Base-by-base conservation (phyloP, 257 asterid genomes). In the Scutellaria minor region DNA sequence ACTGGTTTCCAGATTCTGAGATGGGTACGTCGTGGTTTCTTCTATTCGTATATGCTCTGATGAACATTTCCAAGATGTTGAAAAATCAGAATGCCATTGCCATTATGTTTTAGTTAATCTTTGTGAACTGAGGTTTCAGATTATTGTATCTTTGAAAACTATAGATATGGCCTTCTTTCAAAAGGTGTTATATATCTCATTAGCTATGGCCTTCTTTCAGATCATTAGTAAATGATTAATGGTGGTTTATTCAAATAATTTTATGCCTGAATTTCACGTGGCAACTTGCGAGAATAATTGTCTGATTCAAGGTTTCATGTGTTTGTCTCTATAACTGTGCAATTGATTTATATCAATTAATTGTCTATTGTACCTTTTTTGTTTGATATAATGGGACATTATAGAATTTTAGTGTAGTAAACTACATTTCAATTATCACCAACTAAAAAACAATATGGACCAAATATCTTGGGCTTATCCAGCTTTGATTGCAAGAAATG, bases 201-300 rank as follows among this genome's bases (percentile, higher is more conserved):
- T 27, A 3, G 35, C 37, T 31, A 31, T 31, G 37, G 3, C 5
- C 27, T 24, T 24, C 27, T 24, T 24, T 24, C 27, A 24, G 27
- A 24, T 24, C 27, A 24, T 24, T 24, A 24, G 27, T 3, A 31
- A 31, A 31, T 76, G 66, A 11, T 69, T 51, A 42, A 42, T 14
- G 76, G 48, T 60, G 68, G 75, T 51, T 53, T 65, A 45, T 18
- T 45, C 63, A 57, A 22, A 60, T 31, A 22, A 58, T 57, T 53
- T 59, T 31, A 3, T 24, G 65, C 41, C 53, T 45, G 15, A 31
- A 10, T 15, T 31, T 47, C 24, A 31, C 68, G 50, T 74, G 74
- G 63, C 79, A 57, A 75, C 74, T 57, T 57, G n/a, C 37, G 2
- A 31, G 37, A 31, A 31, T 24, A 0, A 24, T 31, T 31, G 2